Percentiles rank a stretch among this genome's conserved stretches.
Evolutionary conservation across 1,284 basidiomycete genomes (phyloP).

Genomic region (Hypsizygus ulmarius): DNA sequence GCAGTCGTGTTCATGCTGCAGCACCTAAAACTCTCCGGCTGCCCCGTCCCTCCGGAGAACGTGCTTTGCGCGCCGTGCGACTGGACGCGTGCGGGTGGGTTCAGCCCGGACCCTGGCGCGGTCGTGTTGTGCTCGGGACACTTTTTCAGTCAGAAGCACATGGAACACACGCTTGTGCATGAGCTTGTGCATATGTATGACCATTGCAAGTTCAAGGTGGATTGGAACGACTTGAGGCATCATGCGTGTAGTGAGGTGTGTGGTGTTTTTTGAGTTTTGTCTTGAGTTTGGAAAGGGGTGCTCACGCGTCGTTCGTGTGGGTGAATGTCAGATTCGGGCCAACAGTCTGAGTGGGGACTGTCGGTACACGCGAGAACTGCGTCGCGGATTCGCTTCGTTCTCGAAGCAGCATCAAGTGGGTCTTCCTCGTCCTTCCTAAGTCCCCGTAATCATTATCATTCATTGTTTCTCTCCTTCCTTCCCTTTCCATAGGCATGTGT

Average conservation of each 20-base stretch:
- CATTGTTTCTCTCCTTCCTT: slow-evolving; percentile 1
- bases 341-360: slow-evolving; percentile 95
- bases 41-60: slow-evolving; percentile 62
- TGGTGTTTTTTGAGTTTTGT: background rate
- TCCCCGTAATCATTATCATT: background rate
- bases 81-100: slow-evolving; percentile 75
- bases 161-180: slow-evolving; percentile 92
- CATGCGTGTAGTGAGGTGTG: slow-evolving; percentile 92
- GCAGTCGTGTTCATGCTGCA: slow-evolving; percentile 86
- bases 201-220: slow-evolving; percentile 90
- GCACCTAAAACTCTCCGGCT: slow-evolving; percentile 75
- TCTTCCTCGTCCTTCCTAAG: slow-evolving; percentile 1
- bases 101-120: slow-evolving; percentile 71
- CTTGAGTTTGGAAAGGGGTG: background rate
- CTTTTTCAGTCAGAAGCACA: slow-evolving; percentile 79
- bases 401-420: slow-evolving; percentile 92
- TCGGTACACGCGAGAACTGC: slow-evolving; percentile 76
- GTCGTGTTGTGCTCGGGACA: slow-evolving; percentile 83
- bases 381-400: slow-evolving; percentile 75
- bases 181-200: slow-evolving; percentile 98
- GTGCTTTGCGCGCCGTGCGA: slow-evolving; percentile 85
- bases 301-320: slow-evolving; percentile 3
- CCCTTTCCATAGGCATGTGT: slow-evolving; percentile 69
- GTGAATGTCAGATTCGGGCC: slow-evolving; percentile 75
- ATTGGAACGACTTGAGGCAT: slow-evolving; percentile 89